Base-by-base conservation (phyloP, 768 basidiomycete species). In the Crepidotus variabilis region DNA sequence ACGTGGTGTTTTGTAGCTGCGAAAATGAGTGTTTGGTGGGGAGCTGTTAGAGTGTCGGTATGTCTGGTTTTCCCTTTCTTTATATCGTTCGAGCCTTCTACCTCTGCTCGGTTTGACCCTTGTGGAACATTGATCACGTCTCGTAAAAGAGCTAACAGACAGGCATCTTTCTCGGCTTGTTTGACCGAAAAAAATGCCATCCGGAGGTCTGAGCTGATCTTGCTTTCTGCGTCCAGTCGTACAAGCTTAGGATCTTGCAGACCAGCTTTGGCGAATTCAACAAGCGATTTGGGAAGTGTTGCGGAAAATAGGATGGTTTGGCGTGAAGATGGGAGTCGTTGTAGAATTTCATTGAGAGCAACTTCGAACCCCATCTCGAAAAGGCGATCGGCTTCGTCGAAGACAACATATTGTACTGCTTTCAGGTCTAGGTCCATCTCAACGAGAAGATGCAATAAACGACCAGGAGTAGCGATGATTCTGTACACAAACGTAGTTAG, bases 361-460 rank as follows among this genome's bases (percentile, higher is more conserved):
- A 87, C 85, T 63, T 92, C 90, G 71, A 99, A 99, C 24, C 97
- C 97, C 86, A 98, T 92, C 68, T 99, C 97, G 71, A 99, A 99
- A 10, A 99, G 83, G 33, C 97, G 88, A 71, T 99, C 97, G 0
- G 97, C 97, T 72, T 99, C 97, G 67, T 99, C 97, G 64, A 98
- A 98, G 21, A 98, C 91, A 58, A 94, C 85, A 57, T 91, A 93
- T 72, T 95, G 86, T 5, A 95, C 78, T 0, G 90, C 87, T 51
- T 88, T 85, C 23, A 99, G 77, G 67, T 96, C 93, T 50, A 97
- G 75, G 59, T 90, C 90, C 96, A 98, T 98, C 74, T 99, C 97
- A 50, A 98, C 91, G 51, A 91, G 81, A 21, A 99, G 80, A 73
- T 99, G 97, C n/a, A 99, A 83, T 33, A 99, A 78, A 60, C 97